Percentiles rank a stretch among this genome's conserved stretches.
Conservation (phyloP, 768 basidiomycete genomes). For the Mycena chlorophos region DNA sequence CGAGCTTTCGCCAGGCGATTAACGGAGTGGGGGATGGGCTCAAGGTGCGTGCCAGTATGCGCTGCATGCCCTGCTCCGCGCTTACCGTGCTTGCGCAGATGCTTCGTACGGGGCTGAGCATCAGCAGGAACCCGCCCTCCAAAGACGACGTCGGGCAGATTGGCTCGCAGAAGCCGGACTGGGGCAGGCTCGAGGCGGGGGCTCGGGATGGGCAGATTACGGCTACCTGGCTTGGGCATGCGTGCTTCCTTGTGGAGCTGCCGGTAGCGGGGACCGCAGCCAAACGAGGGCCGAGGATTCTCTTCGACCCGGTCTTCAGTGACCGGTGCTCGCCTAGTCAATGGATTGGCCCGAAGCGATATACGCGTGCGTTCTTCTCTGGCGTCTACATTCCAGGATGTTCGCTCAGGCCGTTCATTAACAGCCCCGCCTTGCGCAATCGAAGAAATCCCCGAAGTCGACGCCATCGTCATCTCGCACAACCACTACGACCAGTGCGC, state of each 20-base stretch:
- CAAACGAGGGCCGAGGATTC: slow-evolving; percentile 42
- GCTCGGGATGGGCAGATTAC: slow-evolving; percentile 35
- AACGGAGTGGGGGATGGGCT: slow-evolving; percentile 9
- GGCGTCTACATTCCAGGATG: not conserved
- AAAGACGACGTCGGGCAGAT: slow-evolving; percentile 20
- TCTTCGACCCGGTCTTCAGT: slow-evolving; percentile 55
- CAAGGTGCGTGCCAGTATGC: slow-evolving; percentile 2
- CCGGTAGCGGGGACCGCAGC: slow-evolving; percentile 30
- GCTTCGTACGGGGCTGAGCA: not conserved
- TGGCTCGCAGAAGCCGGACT: slow-evolving; percentile 38
- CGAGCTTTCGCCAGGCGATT: slow-evolving; percentile 21
- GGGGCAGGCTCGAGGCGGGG: slow-evolving; percentile 27
- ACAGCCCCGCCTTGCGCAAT: slow-evolving; percentile 48
- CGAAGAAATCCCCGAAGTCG: slow-evolving; percentile 57
- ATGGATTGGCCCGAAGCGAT: slow-evolving; percentile 47
- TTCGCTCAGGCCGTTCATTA: not conserved
- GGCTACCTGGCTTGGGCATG: slow-evolving; percentile 56
- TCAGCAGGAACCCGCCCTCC: not conserved
- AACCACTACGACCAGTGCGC: slow-evolving; percentile 53
- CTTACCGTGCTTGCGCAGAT: not conserved
- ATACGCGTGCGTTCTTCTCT: slow-evolving; percentile 39
- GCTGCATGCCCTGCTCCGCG: not conserved
- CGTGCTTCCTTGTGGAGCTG: slow-evolving; percentile 51
- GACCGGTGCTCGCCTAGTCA: slow-evolving; percentile 49
- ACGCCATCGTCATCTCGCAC: slow-evolving; percentile 62